Percentiles rank a stretch among this genome's conserved stretches.
phyloP scores from a whole-genome alignment of 2,329 filamentous ascomycete genomes.

The Monascus ruber region DNA sequence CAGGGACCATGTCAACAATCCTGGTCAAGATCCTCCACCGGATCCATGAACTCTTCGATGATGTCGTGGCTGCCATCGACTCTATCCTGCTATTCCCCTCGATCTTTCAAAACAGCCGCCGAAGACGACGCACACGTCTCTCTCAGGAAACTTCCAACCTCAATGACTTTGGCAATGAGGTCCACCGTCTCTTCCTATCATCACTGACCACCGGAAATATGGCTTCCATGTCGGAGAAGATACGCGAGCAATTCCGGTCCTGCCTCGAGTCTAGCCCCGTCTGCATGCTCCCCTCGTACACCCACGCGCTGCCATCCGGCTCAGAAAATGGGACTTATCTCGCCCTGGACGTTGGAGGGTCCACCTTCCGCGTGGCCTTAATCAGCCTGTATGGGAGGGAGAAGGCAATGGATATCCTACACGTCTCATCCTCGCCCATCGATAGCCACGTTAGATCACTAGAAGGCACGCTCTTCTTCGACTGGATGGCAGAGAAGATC shows the following conservation, averaged over 20 bases:
- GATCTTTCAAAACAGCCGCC: slow-evolving; percentile 22
- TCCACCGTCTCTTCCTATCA: slow-evolving; percentile 25
- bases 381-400: slow-evolving; percentile 43
- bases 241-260: slow-evolving; percentile 41
- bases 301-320: slow-evolving; percentile 49
- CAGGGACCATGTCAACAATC: slow-evolving; percentile 21
- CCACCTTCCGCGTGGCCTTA: slow-evolving; percentile 52
- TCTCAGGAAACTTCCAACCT: slow-evolving; percentile 26
- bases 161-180: slow-evolving; percentile 27
- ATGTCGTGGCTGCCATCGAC: slow-evolving; percentile 28
- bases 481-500: slow-evolving; percentile 55
- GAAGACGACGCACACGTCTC: slow-evolving; percentile 22
- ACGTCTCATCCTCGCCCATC: slow-evolving; percentile 45
- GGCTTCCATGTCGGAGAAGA: slow-evolving; percentile 33
- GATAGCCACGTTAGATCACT: slow-evolving; percentile 45
- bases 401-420: slow-evolving; percentile 43
- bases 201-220: slow-evolving; percentile 26
- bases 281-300: slow-evolving; percentile 57
- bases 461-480: slow-evolving; percentile 48
- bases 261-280: slow-evolving; percentile 45
- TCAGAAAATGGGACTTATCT: slow-evolving; percentile 49
- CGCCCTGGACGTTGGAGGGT: slow-evolving; percentile 55
- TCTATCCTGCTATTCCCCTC: slow-evolving; percentile 31
- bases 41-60: slow-evolving; percentile 31
- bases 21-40: slow-evolving; percentile 29